Percentiles rank a stretch among this genome's conserved stretches.
phyloP scores from a whole-genome alignment of 139 green algal species.

The Pleodorina starrii region DNA sequence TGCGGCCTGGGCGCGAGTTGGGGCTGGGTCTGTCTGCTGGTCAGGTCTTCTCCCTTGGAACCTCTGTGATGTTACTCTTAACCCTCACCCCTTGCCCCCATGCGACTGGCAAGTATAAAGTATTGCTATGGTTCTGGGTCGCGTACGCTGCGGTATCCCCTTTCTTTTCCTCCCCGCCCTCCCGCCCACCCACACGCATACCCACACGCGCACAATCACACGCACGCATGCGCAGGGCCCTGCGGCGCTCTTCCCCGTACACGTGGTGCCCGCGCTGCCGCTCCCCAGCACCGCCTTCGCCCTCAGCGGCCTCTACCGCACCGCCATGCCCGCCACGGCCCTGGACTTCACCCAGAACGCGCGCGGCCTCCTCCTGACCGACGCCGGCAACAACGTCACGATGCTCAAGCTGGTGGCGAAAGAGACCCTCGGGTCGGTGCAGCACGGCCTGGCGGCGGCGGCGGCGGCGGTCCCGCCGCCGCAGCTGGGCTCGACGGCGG shows the following conservation, averaged over 20 bases:
- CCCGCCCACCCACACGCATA: neutral
- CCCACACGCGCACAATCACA: neutral
- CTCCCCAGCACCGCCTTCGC: slow-evolving; percentile 55
- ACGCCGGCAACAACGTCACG: slow-evolving; percentile 56
- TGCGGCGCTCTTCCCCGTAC: neutral
- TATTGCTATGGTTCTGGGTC: too few species aligned
- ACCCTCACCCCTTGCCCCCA: too few species aligned
- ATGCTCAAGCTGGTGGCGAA: slow-evolving; percentile 58
- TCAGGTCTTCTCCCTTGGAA: too few species aligned
- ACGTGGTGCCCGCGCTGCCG: slow-evolving; percentile 3
- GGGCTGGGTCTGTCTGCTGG: too few species aligned
- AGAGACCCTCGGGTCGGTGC: neutral
- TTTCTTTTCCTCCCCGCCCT: neutral
- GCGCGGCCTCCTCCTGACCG: slow-evolving; percentile 63
- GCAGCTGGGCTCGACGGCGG: neutral
- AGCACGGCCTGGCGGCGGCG: neutral
- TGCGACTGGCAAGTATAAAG: too few species aligned
- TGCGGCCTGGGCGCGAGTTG: too few species aligned
- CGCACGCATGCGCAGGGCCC: neutral
- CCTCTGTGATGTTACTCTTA: too few species aligned
- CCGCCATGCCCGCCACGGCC: slow-evolving; percentile 27
- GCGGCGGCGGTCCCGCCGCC: neutral
- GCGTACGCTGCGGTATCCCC: too few species aligned
- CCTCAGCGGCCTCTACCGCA: slow-evolving; percentile 34
- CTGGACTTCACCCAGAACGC: slow-evolving; percentile 68